Conservation (phyloP, 2,329 filamentous ascomycete species). For the Xylaria digitata region DNA sequence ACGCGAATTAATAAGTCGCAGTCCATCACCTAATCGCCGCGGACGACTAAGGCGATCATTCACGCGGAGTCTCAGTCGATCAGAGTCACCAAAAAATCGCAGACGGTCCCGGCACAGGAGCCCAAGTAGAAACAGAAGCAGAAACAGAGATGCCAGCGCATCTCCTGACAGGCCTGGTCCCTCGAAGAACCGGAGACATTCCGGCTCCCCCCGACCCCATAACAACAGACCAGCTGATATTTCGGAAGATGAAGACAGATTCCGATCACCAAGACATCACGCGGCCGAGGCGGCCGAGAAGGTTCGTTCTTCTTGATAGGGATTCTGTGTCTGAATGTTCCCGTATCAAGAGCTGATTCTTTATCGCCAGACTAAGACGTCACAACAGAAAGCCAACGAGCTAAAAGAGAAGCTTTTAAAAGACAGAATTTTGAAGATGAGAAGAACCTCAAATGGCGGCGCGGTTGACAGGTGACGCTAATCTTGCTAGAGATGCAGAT, state of each 20-base stretch:
- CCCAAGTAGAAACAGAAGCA: constrained; percentile 37
- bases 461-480: constrained; percentile 58
- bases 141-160: constrained; percentile 41
- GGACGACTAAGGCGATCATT: constrained; percentile 52
- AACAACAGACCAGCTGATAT: constrained; percentile 66
- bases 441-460: constrained; percentile 59
- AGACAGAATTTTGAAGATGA: constrained; percentile 67
- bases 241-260: constrained; percentile 61
- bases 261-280: constrained; percentile 50
- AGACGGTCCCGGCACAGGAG: constrained; percentile 42
- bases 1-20: constrained; percentile 52
- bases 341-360: constrained; percentile 52
- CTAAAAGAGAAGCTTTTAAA: constrained; percentile 63
- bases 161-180: constrained; percentile 44
- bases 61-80: constrained; percentile 50
- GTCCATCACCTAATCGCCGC: constrained; percentile 51
- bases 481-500: constrained; percentile 55
- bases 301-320: constrained; percentile 55
- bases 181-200: constrained; percentile 62
- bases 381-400: constrained; percentile 58
- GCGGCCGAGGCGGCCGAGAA: constrained; percentile 53
- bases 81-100: constrained; percentile 39
- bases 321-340: constrained; percentile 41
- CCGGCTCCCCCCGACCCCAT: constrained; percentile 62
- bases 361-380: constrained; percentile 51